Evolutionary conservation across 257 asterid genomes (phyloP).

Genomic region (Nicotiana obtusifolia): DNA sequence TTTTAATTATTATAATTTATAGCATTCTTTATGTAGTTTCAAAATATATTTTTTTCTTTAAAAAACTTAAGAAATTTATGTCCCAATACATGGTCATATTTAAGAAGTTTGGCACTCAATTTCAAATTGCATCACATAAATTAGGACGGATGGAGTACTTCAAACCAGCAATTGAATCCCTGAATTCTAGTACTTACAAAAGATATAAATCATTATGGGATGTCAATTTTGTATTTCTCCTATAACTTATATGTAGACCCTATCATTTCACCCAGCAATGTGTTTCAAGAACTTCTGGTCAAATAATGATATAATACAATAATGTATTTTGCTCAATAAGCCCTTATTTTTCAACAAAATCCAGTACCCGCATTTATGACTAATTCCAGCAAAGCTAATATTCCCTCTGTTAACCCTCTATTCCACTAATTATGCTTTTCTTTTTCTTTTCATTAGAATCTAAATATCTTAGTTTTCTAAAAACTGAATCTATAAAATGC

Average conservation of each 20-base stretch:
- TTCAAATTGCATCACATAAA: too few relatives aligned
- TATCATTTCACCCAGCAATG: neutral
- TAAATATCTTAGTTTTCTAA: neutral
- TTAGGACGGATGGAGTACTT: conserved; percentile 33
- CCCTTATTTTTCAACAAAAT: too few relatives aligned
- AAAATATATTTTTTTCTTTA: too few relatives aligned
- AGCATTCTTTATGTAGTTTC: too few relatives aligned
- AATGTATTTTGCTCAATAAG: too few relatives aligned
- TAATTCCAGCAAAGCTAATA: neutral
- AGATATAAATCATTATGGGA: conserved; percentile 62
- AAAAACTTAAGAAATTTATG: too few relatives aligned
- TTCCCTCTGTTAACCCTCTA: neutral
- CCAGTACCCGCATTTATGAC: neutral
- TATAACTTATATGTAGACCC: conserved; percentile 17
- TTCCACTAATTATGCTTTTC: neutral
- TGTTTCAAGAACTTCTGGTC: neutral
- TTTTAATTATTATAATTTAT: too few relatives aligned
- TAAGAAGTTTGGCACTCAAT: too few relatives aligned
- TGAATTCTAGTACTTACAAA: conserved; percentile 82
- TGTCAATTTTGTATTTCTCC: conserved; percentile 89
- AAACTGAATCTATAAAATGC: neutral
- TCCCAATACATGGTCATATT: too few relatives aligned
- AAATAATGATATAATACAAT: neutral
- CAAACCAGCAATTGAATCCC: conserved; percentile 98
- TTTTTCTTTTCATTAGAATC: neutral